Evolutionary conservation across 441 rosid genomes (phyloP).

Genomic region (Pelargonium citronellum): DNA sequence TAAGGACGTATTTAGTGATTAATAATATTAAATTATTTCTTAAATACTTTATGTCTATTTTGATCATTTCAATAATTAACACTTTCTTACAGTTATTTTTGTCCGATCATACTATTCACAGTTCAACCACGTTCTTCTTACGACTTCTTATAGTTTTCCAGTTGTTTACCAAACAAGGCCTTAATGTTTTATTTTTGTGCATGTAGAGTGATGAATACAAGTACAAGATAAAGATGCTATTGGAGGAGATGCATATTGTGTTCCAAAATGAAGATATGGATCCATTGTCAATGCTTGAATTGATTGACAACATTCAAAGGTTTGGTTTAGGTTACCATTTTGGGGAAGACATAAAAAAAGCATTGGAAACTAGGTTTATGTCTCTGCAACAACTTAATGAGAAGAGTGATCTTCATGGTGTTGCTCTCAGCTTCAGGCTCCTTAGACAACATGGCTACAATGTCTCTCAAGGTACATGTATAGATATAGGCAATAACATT

Average conservation of each 20-base stretch:
- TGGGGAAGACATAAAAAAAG: slow-evolving; percentile 26
- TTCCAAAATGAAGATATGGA: slow-evolving; percentile 20
- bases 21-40: too few species aligned
- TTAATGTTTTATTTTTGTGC: not conserved
- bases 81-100: too few species aligned
- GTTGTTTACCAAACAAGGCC: too few species aligned
- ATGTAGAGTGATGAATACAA: not conserved
- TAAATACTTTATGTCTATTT: too few species aligned
- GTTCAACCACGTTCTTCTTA: too few species aligned
- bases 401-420: slow-evolving; percentile 19
- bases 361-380: slow-evolving; percentile 15
- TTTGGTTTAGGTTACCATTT: slow-evolving; percentile 36
- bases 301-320: slow-evolving; percentile 45
- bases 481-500: not conserved
- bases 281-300: slow-evolving; percentile 19
- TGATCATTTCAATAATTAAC: too few species aligned
- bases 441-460: slow-evolving; percentile 35
- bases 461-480: slow-evolving; percentile 36
- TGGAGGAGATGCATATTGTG: slow-evolving; percentile 27
- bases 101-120: too few species aligned
- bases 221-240: slow-evolving; percentile 15
- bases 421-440: slow-evolving; percentile 40
- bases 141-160: too few species aligned
- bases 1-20: too few species aligned
- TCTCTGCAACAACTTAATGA: not conserved